A percentile compares a stretch with the other conserved stretches of the same genome.
Evolutionary conservation across 2,329 filamentous ascomycete species (phyloP).

Genomic region (Trichophyton verrucosum): DNA sequence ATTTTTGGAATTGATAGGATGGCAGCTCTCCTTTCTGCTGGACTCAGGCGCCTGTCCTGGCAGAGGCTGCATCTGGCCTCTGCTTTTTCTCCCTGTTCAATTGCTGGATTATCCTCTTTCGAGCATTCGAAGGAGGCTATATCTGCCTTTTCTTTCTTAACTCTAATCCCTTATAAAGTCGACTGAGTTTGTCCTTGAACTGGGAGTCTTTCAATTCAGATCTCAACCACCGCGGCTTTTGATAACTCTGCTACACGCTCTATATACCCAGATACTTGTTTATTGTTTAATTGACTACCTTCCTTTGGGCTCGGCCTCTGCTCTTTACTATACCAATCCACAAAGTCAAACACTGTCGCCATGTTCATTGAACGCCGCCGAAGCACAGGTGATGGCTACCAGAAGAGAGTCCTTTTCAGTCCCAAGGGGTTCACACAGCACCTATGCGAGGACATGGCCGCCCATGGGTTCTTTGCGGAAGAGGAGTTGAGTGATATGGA

Average conservation of each 20-base stretch:
- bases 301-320: too few relatives aligned
- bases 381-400: background rate
- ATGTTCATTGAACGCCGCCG: background rate
- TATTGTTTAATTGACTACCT: too few relatives aligned
- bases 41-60: background rate
- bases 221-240: background rate
- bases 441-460: background rate
- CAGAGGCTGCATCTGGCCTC: background rate
- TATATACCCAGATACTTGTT: background rate
- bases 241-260: background rate
- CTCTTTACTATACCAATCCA: background rate
- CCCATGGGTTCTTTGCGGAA: background rate
- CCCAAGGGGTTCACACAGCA: background rate
- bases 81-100: background rate
- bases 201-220: background rate
- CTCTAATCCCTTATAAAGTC: conserved; percentile 4
- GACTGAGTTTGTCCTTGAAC: background rate
- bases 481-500: background rate
- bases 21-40: background rate
- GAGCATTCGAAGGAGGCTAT: background rate
- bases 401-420: background rate
- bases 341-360: background rate
- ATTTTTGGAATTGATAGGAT: background rate
- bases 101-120: background rate
- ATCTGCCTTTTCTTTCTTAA: background rate